A percentile compares a stretch with the other conserved stretches of the same genome.
Conservation (phyloP, 352 stramenopile species). For the Blastocystis sp. region DNA sequence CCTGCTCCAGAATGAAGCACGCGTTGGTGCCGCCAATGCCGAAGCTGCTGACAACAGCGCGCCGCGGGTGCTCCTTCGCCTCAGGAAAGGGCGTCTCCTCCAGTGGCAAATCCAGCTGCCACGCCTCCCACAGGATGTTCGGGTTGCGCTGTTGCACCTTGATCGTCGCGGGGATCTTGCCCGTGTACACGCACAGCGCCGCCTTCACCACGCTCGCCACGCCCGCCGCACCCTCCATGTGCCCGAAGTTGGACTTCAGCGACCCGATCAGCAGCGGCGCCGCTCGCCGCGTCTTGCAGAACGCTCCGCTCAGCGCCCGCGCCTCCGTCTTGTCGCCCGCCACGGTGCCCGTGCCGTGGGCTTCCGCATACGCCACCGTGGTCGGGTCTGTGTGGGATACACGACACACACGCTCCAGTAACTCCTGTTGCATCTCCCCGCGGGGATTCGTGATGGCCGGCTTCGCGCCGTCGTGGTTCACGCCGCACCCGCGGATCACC, state of each 20-base stretch:
- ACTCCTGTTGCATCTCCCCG: not conserved
- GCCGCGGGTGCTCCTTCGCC: not conserved
- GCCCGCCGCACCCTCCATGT: constrained; percentile 67
- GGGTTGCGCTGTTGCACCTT: constrained; percentile 48
- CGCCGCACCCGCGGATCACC: constrained; percentile 65
- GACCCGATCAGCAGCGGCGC: constrained; percentile 41
- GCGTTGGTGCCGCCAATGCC: constrained; percentile 68
- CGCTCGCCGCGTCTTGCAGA: constrained; percentile 21
- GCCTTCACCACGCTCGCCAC: constrained; percentile 53
- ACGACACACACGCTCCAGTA: constrained; percentile 24
- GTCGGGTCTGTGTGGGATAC: constrained; percentile 37
- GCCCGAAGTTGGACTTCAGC: constrained; percentile 69
- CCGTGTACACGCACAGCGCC: constrained; percentile 58
- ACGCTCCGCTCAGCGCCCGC: constrained; percentile 19
- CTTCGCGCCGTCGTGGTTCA: constrained; percentile 67
- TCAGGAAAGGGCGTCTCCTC: constrained; percentile 18
- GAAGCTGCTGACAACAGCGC: constrained; percentile 57
- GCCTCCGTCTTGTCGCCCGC: constrained; percentile 67
- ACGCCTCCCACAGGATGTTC: constrained; percentile 60
- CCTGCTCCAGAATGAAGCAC: constrained; percentile 61
- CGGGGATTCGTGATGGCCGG: constrained; percentile 62
- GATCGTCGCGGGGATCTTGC: constrained; percentile 62
- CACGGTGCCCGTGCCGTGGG: constrained; percentile 62
- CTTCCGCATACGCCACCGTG: constrained; percentile 45
- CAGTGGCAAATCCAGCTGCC: constrained; percentile 49